Conservation (phyloP, 2,329 filamentous ascomycete genomes). For the Ascocoryne sarcoides region DNA sequence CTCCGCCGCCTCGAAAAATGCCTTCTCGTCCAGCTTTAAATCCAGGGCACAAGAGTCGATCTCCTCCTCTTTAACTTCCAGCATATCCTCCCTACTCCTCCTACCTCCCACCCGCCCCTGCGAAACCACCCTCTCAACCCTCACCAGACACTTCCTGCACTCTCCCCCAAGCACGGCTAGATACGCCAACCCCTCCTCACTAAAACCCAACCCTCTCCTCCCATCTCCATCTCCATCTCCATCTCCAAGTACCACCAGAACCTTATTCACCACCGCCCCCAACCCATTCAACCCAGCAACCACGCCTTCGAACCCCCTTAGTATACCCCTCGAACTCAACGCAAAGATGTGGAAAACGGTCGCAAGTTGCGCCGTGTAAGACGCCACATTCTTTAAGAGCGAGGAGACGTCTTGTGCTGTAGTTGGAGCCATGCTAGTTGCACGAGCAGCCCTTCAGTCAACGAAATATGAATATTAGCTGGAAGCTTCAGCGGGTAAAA, state of each 20-base stretch:
- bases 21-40: slow-evolving; percentile 13
- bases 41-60: neutral
- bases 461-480: no score
- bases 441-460: no score
- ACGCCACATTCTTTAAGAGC: slow-evolving; percentile 5
- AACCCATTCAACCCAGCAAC: no score
- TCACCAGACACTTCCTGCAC: no score
- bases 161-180: slow-evolving; percentile 15
- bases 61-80: slow-evolving; percentile 4
- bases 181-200: slow-evolving; percentile 15
- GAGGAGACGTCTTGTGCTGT: slow-evolving; percentile 3
- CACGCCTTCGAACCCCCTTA: slow-evolving; percentile 12
- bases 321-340: slow-evolving; percentile 2
- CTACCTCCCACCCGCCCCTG: slow-evolving; percentile 9
- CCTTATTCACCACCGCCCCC: no score
- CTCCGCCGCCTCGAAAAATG: slow-evolving; percentile 15
- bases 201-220: slow-evolving; percentile 15
- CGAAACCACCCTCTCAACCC: slow-evolving; percentile 5
- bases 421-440: slow-evolving; percentile 9
- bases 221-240: slow-evolving; percentile 9
- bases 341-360: slow-evolving; percentile 15
- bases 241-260: no score
- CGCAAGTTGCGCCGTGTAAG: slow-evolving; percentile 15
- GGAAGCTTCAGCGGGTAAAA: no score
- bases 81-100: slow-evolving; percentile 8